phyloP scores from a whole-genome alignment of 2,329 filamentous ascomycete genomes.

The Fusarium haematococcum region DNA sequence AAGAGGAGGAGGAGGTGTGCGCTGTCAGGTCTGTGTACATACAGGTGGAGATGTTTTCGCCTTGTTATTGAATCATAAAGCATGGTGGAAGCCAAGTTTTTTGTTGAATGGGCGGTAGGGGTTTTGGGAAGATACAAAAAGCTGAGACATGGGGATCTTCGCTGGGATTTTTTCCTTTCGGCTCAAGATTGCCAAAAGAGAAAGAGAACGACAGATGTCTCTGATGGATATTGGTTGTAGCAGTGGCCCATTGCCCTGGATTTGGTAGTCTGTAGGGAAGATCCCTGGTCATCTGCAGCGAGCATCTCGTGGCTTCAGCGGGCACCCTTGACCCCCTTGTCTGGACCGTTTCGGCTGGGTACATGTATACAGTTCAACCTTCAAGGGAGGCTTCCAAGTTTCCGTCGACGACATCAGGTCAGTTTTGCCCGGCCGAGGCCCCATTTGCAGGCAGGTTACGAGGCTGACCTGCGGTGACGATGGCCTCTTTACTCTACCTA shows the following conservation, averaged over 20 bases:
- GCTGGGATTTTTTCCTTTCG: background rate
- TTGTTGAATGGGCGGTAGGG: background rate
- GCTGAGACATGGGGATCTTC: background rate
- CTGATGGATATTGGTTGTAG: constrained; percentile 11
- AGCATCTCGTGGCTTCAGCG: constrained; percentile 5
- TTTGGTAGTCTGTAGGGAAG: constrained; percentile 14
- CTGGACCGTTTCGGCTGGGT: constrained; percentile 9
- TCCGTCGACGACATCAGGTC: background rate
- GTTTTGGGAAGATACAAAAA: background rate
- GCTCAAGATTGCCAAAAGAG: background rate
- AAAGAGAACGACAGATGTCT: background rate
- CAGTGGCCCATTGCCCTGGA: constrained; percentile 13
- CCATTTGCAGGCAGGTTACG: background rate
- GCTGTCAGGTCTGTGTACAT: constrained; percentile 20
- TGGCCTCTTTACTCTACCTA: background rate
- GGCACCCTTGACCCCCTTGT: background rate
- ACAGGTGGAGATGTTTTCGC: constrained; percentile 9
- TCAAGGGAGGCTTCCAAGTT: background rate
- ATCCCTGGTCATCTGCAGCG: constrained; percentile 15
- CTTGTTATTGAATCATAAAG: background rate
- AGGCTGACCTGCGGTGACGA: background rate
- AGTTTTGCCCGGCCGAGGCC: background rate
- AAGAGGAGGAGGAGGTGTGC: constrained; percentile 14
- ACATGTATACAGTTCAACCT: background rate
- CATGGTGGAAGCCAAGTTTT: background rate